A percentile compares a stretch with the other conserved stretches of the same genome.
Evolutionary conservation across 345 rosid species (phyloP).

Genomic region (Citrus trifoliata): DNA sequence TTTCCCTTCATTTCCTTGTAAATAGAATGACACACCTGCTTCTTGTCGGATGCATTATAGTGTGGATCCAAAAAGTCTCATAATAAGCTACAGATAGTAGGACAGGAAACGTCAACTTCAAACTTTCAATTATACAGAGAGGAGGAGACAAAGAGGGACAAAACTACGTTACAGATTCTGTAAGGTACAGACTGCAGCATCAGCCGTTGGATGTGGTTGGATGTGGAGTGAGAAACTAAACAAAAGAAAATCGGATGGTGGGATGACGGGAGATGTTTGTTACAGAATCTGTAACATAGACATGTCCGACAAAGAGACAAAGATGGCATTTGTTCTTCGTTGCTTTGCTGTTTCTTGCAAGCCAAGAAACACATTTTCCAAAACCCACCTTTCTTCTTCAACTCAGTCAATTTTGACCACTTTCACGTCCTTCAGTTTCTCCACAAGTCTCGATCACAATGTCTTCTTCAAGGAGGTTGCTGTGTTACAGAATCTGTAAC

Average conservation of each 20-base stretch:
- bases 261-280: too few relatives aligned
- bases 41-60: not conserved
- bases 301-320: not conserved
- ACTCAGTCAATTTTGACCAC: not conserved
- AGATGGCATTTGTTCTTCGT: slow-evolving; percentile 4
- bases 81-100: not conserved
- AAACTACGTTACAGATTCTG: too few relatives aligned
- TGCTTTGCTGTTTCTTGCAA: not conserved
- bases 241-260: too few relatives aligned
- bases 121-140: not conserved
- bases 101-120: not conserved
- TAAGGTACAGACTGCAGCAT: too few relatives aligned
- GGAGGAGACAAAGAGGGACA: not conserved
- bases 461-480: slow-evolving; percentile 9
- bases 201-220: too few relatives aligned
- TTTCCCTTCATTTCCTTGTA: too few relatives aligned
- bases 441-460: slow-evolving; percentile 1
- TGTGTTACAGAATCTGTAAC: too few relatives aligned
- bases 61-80: not conserved
- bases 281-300: too few relatives aligned
- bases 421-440: slow-evolving; percentile 15
- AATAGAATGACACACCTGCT: not conserved
- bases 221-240: too few relatives aligned
- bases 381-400: not conserved
- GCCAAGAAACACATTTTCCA: not conserved